A percentile compares a stretch with the other conserved stretches of the same genome.
Evolutionary conservation across 768 basidiomycete genomes (phyloP).

Genomic region (Suillus fuscotomentosus): DNA sequence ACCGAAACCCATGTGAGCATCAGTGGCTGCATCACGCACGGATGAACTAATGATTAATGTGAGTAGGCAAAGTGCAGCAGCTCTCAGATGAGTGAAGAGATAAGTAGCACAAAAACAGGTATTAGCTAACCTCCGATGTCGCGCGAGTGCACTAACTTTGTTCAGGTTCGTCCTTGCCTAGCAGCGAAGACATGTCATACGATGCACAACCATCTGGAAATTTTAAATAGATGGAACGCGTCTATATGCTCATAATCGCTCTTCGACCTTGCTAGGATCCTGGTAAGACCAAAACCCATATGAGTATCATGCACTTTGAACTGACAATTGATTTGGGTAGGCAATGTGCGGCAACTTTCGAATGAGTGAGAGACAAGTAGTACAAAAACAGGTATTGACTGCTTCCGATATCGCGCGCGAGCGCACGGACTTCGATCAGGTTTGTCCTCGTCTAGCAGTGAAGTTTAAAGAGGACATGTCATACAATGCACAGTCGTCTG

Average conservation of each 20-base stretch:
- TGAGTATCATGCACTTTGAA: neutral
- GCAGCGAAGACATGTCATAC: neutral
- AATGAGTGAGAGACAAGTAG: no score
- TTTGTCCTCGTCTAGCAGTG: no score
- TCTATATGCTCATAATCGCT: neutral
- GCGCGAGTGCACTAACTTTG: no score
- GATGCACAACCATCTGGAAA: neutral
- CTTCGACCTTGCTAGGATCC: neutral
- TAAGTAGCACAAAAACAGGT: no score
- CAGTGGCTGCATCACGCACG: neutral
- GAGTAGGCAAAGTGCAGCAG: neutral
- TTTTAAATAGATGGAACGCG: neutral
- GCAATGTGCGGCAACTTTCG: no score
- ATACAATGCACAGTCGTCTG: neutral
- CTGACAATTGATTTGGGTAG: neutral
- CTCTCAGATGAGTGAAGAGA: no score
- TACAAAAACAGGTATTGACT: no score
- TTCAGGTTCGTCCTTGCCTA: no score
- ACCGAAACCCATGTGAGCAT: neutral
- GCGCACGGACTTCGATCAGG: no score
- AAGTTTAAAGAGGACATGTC: neutral
- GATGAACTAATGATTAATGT: neutral
- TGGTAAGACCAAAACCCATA: neutral
- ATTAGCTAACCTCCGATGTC: no score
- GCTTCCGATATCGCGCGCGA: no score